Percentiles rank a stretch among this genome's conserved stretches.
Conservation (phyloP, 2,329 filamentous ascomycete genomes). For the Sporothrix phasma region DNA sequence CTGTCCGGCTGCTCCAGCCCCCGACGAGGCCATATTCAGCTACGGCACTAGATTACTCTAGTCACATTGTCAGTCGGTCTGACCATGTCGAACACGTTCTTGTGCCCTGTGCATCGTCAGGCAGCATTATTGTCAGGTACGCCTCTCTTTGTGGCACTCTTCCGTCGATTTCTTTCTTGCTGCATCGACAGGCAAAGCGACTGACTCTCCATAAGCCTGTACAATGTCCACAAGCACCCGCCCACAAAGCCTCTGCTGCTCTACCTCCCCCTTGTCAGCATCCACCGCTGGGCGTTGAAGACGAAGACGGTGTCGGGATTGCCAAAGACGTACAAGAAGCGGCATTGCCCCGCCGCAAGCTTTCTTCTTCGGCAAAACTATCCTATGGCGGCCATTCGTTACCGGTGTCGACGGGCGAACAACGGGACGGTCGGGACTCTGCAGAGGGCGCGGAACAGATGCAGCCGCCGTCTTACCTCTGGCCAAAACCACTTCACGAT, state of each 20-base stretch:
- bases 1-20: not conserved
- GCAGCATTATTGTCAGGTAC: conserved; percentile 42
- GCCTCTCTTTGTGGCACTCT: conserved; percentile 20
- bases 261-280: conserved; percentile 41
- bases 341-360: conserved; percentile 24
- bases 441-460: not conserved
- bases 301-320: not conserved
- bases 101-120: conserved; percentile 40
- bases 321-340: not conserved
- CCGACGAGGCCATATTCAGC: not conserved
- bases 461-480: conserved; percentile 28
- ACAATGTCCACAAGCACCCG: conserved; percentile 34
- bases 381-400: conserved; percentile 47
- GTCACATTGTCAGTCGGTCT: not conserved
- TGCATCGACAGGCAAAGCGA: too few species aligned
- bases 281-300: not conserved
- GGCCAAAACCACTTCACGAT: conserved; percentile 51
- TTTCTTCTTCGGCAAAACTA: conserved; percentile 30
- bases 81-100: conserved; percentile 31
- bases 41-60: not conserved
- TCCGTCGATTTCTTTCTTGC: not conserved
- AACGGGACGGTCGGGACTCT: not conserved
- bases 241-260: conserved; percentile 39
- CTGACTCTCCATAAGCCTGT: conserved; percentile 32
- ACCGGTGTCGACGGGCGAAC: conserved; percentile 36